phyloP scores from a whole-genome alignment of 2,329 filamentous ascomycete genomes.

The Ceratocystis albifundus region DNA sequence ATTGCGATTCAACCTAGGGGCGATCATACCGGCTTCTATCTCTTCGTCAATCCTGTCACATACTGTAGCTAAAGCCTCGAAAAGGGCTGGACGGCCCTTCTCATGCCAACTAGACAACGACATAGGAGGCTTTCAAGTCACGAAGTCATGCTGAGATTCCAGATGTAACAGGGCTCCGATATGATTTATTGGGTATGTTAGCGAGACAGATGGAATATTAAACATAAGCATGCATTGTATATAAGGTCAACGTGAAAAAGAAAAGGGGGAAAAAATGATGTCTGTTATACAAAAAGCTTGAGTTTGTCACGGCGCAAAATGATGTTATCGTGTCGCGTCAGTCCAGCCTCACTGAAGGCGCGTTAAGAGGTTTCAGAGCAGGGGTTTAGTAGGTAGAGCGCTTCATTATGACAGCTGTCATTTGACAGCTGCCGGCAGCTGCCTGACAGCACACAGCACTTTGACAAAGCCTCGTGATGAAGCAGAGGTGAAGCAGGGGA shows the following conservation, averaged over 20 bases:
- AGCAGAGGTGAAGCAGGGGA: not conserved
- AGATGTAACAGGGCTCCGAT: not conserved
- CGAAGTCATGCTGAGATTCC: constrained; percentile 11
- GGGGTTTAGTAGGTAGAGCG: not conserved
- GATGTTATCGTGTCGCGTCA: not conserved
- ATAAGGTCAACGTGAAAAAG: not conserved
- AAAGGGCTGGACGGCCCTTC: constrained; percentile 33
- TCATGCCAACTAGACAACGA: constrained; percentile 33
- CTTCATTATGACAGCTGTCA: not conserved
- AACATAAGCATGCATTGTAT: constrained; percentile 10
- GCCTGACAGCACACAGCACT: not conserved
- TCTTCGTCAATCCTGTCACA: constrained; percentile 35
- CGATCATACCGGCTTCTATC: constrained; percentile 30
- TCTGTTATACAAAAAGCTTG: not conserved
- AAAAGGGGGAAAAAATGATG: not conserved
- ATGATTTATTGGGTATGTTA: not conserved
- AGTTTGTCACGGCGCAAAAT: not conserved
- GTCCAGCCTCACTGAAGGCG: not conserved
- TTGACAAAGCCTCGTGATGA: not conserved
- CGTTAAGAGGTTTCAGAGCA: constrained; percentile 1
- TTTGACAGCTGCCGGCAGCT: not conserved
- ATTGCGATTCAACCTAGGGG: not conserved
- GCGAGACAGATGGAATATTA: not conserved
- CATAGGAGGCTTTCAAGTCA: constrained; percentile 11
- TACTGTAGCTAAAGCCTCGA: constrained; percentile 33